These are phyloP conservation scores for Bolboschoenus planiculmis DNA, from an alignment of 176 grass and related monocot genomes.

Conservation along the genomic window DNA sequence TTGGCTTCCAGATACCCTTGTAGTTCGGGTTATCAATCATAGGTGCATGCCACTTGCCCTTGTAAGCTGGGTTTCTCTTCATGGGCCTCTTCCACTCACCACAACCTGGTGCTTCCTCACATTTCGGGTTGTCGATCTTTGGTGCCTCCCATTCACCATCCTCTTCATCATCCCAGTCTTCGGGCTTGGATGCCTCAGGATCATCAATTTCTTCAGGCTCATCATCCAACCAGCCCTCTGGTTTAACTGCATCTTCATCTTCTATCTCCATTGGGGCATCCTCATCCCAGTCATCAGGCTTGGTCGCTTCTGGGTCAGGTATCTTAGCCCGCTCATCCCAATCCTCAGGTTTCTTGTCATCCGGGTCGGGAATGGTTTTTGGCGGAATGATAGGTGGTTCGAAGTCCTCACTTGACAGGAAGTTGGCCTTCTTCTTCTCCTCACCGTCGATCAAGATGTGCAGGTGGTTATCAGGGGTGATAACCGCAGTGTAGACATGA, in stretches of 20 bases:
- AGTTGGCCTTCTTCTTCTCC: constrained; percentile 76
- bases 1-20: constrained; percentile 98
- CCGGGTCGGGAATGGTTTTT: constrained; percentile 90
- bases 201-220: constrained; percentile 95
- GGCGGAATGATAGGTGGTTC: constrained; percentile 80
- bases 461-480: constrained; percentile 81
- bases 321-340: constrained; percentile 97
- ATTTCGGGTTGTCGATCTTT: constrained; percentile 94
- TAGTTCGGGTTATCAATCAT: constrained; percentile 83
- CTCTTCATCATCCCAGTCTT: constrained; percentile 99
- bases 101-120: constrained; percentile 83
- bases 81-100: constrained; percentile 95
- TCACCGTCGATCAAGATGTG: constrained; percentile 86
- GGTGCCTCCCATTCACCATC: constrained; percentile 93
- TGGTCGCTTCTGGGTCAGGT: constrained; percentile 62
- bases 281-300: constrained; percentile 98
- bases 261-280: constrained; percentile 85
- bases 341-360: constrained; percentile 98
- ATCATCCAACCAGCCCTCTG: constrained; percentile 92
- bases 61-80: constrained; percentile 88
- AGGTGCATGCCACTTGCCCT: constrained; percentile 95
- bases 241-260: constrained; percentile 81
- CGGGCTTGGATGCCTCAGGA: constrained; percentile 74
- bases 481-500: constrained; percentile 88
- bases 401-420: constrained; percentile 80